These are phyloP conservation scores for Cronartium ribicola DNA, from an alignment of 1,284 basidiomycete species.

Conservation along the genomic window DNA sequence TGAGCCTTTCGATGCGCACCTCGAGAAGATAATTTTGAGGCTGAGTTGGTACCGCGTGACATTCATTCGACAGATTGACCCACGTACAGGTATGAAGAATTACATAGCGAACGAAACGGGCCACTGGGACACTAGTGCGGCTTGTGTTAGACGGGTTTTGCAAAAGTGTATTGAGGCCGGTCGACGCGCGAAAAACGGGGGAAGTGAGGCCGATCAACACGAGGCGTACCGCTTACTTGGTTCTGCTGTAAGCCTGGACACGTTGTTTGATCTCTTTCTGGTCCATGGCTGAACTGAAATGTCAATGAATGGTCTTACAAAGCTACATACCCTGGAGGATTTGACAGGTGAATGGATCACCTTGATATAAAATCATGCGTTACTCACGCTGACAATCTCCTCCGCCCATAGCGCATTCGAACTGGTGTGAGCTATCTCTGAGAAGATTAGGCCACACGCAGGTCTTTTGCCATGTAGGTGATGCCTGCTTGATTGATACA, in stretches of 20 bases:
- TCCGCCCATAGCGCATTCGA: conserved; percentile 46
- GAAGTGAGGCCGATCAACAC: conserved; percentile 64
- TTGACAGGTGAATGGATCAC: conserved; percentile 24
- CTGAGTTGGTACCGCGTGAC: background rate
- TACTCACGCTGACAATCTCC: background rate
- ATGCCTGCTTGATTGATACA: conserved; percentile 69
- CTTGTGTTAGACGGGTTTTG: conserved; percentile 72
- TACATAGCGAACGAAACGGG: conserved; percentile 77
- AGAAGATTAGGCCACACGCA: conserved; percentile 68
- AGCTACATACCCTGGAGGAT: conserved; percentile 41
- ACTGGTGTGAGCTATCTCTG: conserved; percentile 56
- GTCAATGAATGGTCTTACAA: background rate
- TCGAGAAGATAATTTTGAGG: background rate
- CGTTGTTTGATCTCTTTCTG: conserved; percentile 68
- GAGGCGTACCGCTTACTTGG: conserved; percentile 56
- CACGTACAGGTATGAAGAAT: conserved; percentile 86
- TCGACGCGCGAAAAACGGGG: conserved; percentile 58
- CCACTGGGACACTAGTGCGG: conserved; percentile 81
- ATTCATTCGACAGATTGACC: conserved; percentile 68
- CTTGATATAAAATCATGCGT: background rate
- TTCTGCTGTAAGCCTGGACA: conserved; percentile 24
- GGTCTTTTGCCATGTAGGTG: conserved; percentile 84
- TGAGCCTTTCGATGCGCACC: background rate
- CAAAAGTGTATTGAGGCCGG: conserved; percentile 64
- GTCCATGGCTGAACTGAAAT: conserved; percentile 63